Conservation (phyloP, 1,139 yeast genomes). For the Nadsonia commutata region DNA sequence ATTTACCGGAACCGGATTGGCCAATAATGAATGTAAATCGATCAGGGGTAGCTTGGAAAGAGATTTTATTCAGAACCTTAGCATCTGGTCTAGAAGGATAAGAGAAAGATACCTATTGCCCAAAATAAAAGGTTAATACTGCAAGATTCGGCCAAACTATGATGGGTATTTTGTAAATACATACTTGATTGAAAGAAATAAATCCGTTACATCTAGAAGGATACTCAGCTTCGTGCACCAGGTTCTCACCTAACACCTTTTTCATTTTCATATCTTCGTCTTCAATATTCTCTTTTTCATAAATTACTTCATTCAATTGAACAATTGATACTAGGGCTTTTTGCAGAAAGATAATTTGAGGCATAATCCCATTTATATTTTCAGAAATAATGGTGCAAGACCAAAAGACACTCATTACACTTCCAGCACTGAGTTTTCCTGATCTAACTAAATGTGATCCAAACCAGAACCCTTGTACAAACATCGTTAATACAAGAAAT, state of each 20-base stretch:
- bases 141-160: too few relatives aligned
- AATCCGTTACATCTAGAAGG: constrained; percentile 29
- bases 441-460: constrained; percentile 52
- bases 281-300: constrained; percentile 7
- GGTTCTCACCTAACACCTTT: neutral
- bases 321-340: constrained; percentile 16
- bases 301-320: constrained; percentile 9
- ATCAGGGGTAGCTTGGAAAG: constrained; percentile 32
- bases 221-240: constrained; percentile 10
- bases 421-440: constrained; percentile 38
- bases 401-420: constrained; percentile 70
- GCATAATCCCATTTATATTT: constrained; percentile 24
- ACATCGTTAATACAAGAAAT: constrained; percentile 49
- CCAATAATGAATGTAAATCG: constrained; percentile 58
- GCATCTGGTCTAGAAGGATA: constrained; percentile 43
- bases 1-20: constrained; percentile 83
- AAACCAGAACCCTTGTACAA: constrained; percentile 87
- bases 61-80: constrained; percentile 32
- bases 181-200: constrained; percentile 36
- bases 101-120: constrained; percentile 28
- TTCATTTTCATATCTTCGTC: constrained; percentile 6
- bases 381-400: constrained; percentile 62
- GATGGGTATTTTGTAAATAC: too few relatives aligned
- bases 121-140: neutral
- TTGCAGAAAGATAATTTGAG: constrained; percentile 14